phyloP scores from a whole-genome alignment of 2,329 filamentous ascomycete genomes.

The Pseudopithomyces chartarum region DNA sequence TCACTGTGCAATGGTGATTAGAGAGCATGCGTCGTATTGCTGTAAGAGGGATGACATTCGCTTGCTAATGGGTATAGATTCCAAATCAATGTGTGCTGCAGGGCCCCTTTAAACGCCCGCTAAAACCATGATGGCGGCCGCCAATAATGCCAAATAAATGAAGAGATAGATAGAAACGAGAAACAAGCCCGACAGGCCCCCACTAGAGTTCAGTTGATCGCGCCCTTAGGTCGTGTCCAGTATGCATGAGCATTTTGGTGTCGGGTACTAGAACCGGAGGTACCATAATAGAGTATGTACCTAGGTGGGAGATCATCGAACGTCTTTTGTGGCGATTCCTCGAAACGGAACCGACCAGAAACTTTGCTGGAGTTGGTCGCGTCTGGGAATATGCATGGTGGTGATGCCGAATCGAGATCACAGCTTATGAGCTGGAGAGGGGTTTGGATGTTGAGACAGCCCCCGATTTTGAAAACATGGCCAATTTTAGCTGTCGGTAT shows the following conservation, averaged over 20 bases:
- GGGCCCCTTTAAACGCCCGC: neutral
- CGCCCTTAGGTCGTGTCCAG: no score
- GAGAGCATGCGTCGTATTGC: neutral
- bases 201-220: no score
- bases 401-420: neutral
- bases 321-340: neutral
- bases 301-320: no score
- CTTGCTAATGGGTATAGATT: slow-evolving; percentile 6
- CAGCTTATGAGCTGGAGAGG: neutral
- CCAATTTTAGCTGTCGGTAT: slow-evolving; percentile 38
- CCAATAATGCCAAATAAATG: neutral
- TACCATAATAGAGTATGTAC: no score
- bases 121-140: neutral
- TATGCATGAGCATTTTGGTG: no score
- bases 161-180: neutral
- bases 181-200: no score
- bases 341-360: neutral
- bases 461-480: slow-evolving; percentile 44
- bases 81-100: slow-evolving; percentile 1
- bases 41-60: neutral
- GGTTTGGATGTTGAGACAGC: neutral
- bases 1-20: neutral
- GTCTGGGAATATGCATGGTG: neutral
- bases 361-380: neutral
- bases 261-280: no score